phyloP scores from a whole-genome alignment of 768 basidiomycete species.

The Coprinopsis strossmayeri region DNA sequence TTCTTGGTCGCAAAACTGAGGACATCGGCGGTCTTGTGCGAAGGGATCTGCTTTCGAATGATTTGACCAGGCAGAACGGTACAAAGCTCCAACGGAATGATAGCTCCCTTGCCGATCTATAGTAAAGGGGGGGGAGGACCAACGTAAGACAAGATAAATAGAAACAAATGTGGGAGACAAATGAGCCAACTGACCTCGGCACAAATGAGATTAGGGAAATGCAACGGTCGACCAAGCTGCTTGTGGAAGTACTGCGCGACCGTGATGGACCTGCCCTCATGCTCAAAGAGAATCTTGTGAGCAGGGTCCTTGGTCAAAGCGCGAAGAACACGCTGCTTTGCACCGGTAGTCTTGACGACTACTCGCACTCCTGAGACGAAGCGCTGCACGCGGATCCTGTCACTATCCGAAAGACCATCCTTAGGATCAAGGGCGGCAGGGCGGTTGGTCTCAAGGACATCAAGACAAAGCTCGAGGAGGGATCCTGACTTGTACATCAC shows the following conservation, averaged over 20 bases:
- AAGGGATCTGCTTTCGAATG: conserved; percentile 62
- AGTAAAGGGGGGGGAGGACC: no score
- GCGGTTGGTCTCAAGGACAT: conserved; percentile 1
- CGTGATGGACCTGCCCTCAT: conserved; percentile 38
- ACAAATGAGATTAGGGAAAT: conserved; percentile 46
- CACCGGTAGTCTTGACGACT: conserved; percentile 19
- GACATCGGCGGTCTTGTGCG: conserved; percentile 56
- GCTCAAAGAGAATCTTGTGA: conserved; percentile 36
- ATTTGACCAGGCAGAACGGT: conserved; percentile 59
- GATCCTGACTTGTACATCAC: conserved; percentile 67
- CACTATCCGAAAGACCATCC: conserved; percentile 42
- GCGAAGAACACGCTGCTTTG: conserved; percentile 43
- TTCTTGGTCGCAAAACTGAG: conserved; percentile 63
- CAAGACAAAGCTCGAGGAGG: conserved; percentile 49
- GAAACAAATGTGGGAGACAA: no score
- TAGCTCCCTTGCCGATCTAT: conserved; percentile 55
- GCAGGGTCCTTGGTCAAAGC: conserved; percentile 49
- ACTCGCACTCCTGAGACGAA: conserved; percentile 33
- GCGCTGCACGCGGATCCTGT: conserved; percentile 33
- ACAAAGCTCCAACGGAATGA: conserved; percentile 66
- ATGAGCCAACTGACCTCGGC: conserved; percentile 48
- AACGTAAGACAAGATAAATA: no score
- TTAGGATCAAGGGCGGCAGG: conserved; percentile 18
- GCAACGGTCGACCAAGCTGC: conserved; percentile 24
- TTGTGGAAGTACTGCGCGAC: conserved; percentile 33